Evolutionary conservation across 1,139 yeast species (phyloP), one percentile per base, ranked within the genome.

Genomic region (Wickerhamomyces sp.): DNA sequence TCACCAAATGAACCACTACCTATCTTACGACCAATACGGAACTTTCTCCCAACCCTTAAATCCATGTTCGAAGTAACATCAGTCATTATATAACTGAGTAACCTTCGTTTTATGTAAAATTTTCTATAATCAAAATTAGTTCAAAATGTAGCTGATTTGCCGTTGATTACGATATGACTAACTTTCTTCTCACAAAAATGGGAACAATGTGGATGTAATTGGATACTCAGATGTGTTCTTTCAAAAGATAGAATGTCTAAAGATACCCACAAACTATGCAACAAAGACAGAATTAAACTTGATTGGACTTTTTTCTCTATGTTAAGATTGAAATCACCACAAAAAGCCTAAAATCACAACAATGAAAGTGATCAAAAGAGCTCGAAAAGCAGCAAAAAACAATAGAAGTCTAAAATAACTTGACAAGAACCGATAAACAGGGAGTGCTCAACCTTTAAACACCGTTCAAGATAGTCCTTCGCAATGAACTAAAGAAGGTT

Each of bases 1-100:
- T 93, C 99, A 51, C 99, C 99, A 65, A 93, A 93, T 9, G 98
- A 91, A 23, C 99, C 99, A 42, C 95, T 84, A 14, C 99, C 99
- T 59, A 93, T 93, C 70, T 93, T 93, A 55, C 97, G 85, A 41
- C 97, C 97, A 60, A 93, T 85, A 50, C 96, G 81, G 69, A 84
- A 93, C 70, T 91, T 93, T 70, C 94, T 88, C 43, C 98, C 98
- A 43, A 93, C 95, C 66, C 97, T 79, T 64, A 90, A 79, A 69
- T 89, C 96, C 77, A 59, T 48, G 43, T 51, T 49, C 45, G 49
- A 36, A 48, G 46, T 52, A 30, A 34, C 38, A 37, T 50, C 54
- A 36, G 53, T 38, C 56, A 52, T 18, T 5, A 3, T 18, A 18
- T 56, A 18, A 34, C 35, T 39, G 10, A 23, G 13, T 8, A 23